phyloP scores from a whole-genome alignment of 2,329 filamentous ascomycete species.

The Chrysoporthe deuterocubensis region DNA sequence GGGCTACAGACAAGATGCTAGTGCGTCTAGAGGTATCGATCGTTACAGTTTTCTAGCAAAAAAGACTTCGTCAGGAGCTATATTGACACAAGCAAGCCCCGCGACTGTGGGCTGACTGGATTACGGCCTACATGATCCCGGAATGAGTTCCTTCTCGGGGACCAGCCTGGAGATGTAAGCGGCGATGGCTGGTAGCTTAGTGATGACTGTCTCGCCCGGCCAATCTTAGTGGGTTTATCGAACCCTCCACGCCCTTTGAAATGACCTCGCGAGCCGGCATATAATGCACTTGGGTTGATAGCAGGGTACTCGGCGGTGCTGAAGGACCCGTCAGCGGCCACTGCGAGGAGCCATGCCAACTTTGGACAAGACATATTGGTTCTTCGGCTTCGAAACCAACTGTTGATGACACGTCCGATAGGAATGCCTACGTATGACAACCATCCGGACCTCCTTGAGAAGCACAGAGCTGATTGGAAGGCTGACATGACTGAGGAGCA shows the following conservation, averaged over 20 bases:
- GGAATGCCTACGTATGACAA: not conserved
- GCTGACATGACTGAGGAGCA: constrained; percentile 37
- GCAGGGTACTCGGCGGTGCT: constrained; percentile 35
- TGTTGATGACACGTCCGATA: not conserved
- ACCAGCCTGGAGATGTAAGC: constrained; percentile 35
- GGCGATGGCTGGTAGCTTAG: constrained; percentile 40
- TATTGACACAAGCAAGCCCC: too few species aligned
- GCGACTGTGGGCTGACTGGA: too few species aligned
- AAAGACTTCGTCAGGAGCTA: not conserved
- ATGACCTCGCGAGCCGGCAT: too few species aligned
- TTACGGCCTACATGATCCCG: not conserved
- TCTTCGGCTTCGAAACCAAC: not conserved
- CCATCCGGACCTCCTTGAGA: not conserved
- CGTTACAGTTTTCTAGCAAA: too few species aligned
- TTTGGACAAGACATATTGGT: constrained; percentile 20
- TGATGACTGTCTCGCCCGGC: constrained; percentile 34
- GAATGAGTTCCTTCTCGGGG: not conserved
- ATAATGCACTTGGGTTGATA: constrained; percentile 38
- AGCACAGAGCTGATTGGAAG: constrained; percentile 33
- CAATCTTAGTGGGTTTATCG: too few species aligned
- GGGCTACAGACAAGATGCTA: not conserved
- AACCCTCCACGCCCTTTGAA: too few species aligned
- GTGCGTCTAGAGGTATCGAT: not conserved
- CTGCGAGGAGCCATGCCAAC: constrained; percentile 28
- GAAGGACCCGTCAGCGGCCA: constrained; percentile 40